Conservation (phyloP, 768 basidiomycete species). For the Lanmaoa pseudosensibilis region DNA sequence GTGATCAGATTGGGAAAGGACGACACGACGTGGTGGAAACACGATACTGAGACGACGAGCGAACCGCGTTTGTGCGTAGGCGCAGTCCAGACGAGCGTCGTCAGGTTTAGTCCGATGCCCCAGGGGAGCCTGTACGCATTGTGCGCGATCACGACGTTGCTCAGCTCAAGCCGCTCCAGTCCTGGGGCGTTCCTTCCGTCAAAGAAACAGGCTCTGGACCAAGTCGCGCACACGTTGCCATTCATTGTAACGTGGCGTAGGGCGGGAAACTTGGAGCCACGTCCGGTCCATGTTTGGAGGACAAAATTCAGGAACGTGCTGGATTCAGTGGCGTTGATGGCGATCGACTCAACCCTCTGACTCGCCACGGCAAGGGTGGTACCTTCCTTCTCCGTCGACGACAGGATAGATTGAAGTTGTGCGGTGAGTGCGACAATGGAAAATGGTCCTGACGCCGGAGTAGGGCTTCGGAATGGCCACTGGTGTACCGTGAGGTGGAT, state of each 20-base stretch:
- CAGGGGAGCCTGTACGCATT: slow-evolving; percentile 6
- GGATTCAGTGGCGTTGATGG: slow-evolving; percentile 17
- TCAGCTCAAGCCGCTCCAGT: slow-evolving; percentile 17
- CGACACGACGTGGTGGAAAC: slow-evolving; percentile 19
- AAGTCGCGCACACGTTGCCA: slow-evolving; percentile 17
- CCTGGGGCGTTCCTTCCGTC: slow-evolving; percentile 14
- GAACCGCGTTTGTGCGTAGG: slow-evolving; percentile 6
- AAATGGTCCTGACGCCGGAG: slow-evolving; percentile 1
- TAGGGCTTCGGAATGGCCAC: slow-evolving; percentile 19
- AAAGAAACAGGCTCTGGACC: slow-evolving; percentile 23
- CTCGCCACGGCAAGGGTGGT: slow-evolving; percentile 2
- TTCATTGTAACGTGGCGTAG: slow-evolving; percentile 11
- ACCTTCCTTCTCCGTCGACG: background rate
- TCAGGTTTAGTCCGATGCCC: slow-evolving; percentile 16
- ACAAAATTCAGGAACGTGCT: slow-evolving; percentile 19
- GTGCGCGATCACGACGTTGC: slow-evolving; percentile 18
- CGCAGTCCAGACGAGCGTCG: slow-evolving; percentile 26
- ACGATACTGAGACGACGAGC: slow-evolving; percentile 13
- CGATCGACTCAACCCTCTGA: slow-evolving; percentile 15
- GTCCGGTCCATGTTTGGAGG: slow-evolving; percentile 20
- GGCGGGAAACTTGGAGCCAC: slow-evolving; percentile 11
- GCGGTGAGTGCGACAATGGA: slow-evolving; percentile 16
- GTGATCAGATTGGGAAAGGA: slow-evolving; percentile 21
- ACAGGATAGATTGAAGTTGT: slow-evolving; percentile 19
- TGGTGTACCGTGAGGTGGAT: slow-evolving; percentile 20